These are phyloP conservation scores for Solioccasus polychromus DNA, from an alignment of 768 basidiomycete species.

Conservation along the genomic window DNA sequence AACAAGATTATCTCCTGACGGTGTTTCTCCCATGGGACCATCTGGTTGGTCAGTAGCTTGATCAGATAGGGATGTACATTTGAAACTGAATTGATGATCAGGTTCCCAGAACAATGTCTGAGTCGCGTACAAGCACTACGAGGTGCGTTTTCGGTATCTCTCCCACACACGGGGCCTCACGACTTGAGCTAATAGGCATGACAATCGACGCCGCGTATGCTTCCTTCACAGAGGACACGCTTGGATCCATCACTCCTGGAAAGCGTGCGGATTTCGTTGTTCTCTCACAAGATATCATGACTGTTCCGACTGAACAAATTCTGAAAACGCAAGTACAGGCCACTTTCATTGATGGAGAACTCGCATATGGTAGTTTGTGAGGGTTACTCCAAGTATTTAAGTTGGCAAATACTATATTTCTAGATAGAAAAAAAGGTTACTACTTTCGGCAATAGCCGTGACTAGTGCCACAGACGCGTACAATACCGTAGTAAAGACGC, in stretches of 20 bases:
- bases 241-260: slow-evolving; percentile 77
- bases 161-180: neutral
- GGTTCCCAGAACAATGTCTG: slow-evolving; percentile 82
- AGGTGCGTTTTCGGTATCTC: slow-evolving; percentile 39
- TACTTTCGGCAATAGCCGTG: slow-evolving; percentile 12
- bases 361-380: slow-evolving; percentile 43
- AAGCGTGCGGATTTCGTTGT: slow-evolving; percentile 88
- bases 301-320: slow-evolving; percentile 53
- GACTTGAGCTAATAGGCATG: slow-evolving; percentile 54
- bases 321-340: slow-evolving; percentile 65
- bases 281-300: slow-evolving; percentile 80
- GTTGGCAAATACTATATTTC: too few species aligned
- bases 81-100: slow-evolving; percentile 23
- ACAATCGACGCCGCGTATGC: slow-evolving; percentile 87
- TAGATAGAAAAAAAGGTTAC: too few species aligned
- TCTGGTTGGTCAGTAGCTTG: slow-evolving; percentile 66
- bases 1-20: slow-evolving; percentile 65
- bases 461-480: slow-evolving; percentile 25
- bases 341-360: slow-evolving; percentile 75
- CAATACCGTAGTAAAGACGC: neutral
- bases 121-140: slow-evolving; percentile 73
- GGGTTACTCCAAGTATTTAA: neutral
- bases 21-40: slow-evolving; percentile 77
- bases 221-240: slow-evolving; percentile 66
- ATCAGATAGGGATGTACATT: neutral